Base-by-base conservation (phyloP, 2,329 filamentous ascomycete genomes). In the Exophiala sp. region DNA sequence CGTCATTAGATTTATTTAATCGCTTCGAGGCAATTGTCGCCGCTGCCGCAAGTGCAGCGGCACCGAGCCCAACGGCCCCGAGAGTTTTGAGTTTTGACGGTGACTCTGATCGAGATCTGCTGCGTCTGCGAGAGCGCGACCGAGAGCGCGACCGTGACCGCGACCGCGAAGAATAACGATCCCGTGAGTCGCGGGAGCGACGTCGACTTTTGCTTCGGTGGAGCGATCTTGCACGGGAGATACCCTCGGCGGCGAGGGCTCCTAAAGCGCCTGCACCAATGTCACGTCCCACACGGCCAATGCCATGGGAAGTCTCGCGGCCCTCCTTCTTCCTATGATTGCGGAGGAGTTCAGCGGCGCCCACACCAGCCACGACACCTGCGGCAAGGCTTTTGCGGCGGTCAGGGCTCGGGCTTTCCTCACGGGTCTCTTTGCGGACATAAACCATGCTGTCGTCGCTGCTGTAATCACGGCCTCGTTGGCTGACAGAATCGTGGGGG, bases 361-460 rank as follows among this genome's bases (percentile, higher is more conserved):
- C 81, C 38, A 79, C 69, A 39, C 80, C 81, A 35, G 77, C 77
- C 45, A 82, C 65, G 21, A 78, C 78, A 40, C 80, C 81, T 60
- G 80, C 80, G n/a, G 79, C 80, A 38, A 83, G 65, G 60, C 82
- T 77, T 24, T 77, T 77, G 43, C 66, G 66, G 57, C 75, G 76
- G 46, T 73, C 73, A 9, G 68, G 74, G 59, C 71, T 69, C 39
- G 68, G 50, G 40, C 54, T 53, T 11, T 53, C 57, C 42, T 62
- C 58, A 2, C 50, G 52, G 21, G 64, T 67, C 52, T 76, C 73
- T 67, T 76, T 74, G 58, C 75, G 75, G 30, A 80, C 68, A 58
- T 81, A 80, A 47, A 81, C 76, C 60, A 78, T 75, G 59, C 80
- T 80, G 55, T 82, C 79, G 60, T 82, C 80, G 58, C 79, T 74